Evolutionary conservation across 352 stramenopile species (phyloP).

Genomic region (Vaucheria bursata): DNA sequence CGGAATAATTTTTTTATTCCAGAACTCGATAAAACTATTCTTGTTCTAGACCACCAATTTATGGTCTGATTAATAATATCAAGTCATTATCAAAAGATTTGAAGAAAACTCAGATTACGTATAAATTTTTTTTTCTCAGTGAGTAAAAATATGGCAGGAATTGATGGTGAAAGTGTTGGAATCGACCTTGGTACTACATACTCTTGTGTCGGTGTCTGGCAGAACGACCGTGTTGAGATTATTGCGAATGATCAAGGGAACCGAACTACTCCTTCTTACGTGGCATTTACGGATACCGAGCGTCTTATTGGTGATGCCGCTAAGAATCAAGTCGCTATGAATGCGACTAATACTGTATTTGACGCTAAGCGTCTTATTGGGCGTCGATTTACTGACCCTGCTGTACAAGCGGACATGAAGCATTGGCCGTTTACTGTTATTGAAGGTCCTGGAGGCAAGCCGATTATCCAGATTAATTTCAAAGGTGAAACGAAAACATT

Average conservation of each 20-base stretch:
- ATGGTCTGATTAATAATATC: too few relatives aligned
- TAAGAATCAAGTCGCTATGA: conserved; percentile 80
- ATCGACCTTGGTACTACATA: conserved; percentile 94
- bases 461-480: conserved; percentile 69
- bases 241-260: conserved; percentile 82
- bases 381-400: conserved; percentile 57
- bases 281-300: conserved; percentile 79
- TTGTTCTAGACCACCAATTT: too few relatives aligned
- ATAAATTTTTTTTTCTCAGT: too few relatives aligned
- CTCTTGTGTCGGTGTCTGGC: conserved; percentile 88
- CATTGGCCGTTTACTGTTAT: conserved; percentile 66
- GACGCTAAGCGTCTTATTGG: conserved; percentile 68
- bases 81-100: too few relatives aligned
- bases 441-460: conserved; percentile 56
- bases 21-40: too few relatives aligned
- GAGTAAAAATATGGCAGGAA: neutral
- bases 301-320: conserved; percentile 83
- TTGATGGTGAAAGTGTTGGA: conserved; percentile 49
- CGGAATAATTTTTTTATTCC: too few relatives aligned
- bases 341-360: conserved; percentile 68
- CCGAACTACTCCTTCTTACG: conserved; percentile 69
- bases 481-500: conserved; percentile 71
- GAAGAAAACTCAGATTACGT: too few relatives aligned
- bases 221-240: conserved; percentile 88
- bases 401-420: conserved; percentile 65